A percentile compares a stretch with the other conserved stretches of the same genome.
phyloP scores from a whole-genome alignment of 2,329 filamentous ascomycete species.

The Claviceps spartinae region DNA sequence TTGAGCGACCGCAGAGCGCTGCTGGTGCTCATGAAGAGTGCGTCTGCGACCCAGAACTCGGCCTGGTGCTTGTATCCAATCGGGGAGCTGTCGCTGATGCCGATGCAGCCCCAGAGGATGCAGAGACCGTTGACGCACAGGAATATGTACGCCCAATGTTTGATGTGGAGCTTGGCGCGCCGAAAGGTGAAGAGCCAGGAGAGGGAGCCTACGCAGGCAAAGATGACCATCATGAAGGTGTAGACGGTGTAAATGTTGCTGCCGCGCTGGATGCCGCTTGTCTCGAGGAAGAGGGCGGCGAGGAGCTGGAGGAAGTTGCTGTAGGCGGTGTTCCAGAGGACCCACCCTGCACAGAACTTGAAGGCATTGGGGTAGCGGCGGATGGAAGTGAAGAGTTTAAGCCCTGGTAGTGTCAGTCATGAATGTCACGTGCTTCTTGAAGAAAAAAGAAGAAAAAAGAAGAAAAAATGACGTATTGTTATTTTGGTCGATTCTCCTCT shows the following conservation, averaged over 20 bases:
- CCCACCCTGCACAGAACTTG: slow-evolving; percentile 11
- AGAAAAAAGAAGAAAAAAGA: too few relatives aligned
- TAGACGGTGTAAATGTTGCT: slow-evolving; percentile 10
- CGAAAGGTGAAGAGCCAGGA: slow-evolving; percentile 8
- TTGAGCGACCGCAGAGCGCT: slow-evolving; percentile 11
- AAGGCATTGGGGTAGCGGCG: slow-evolving; percentile 11
- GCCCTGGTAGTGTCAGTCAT: slow-evolving; percentile 3
- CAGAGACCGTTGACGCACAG: slow-evolving; percentile 9
- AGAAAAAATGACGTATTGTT: too few relatives aligned
- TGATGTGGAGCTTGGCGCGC: slow-evolving; percentile 6
- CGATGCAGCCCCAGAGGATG: slow-evolving; percentile 11
- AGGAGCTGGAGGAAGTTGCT: slow-evolving; percentile 9
- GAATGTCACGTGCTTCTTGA: too few relatives aligned
- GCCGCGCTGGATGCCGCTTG: slow-evolving; percentile 8
- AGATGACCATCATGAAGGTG: slow-evolving; percentile 9
- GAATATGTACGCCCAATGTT: slow-evolving; percentile 10
- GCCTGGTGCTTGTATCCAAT: slow-evolving; percentile 11
- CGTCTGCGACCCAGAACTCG: slow-evolving; percentile 9
- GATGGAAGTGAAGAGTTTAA: slow-evolving; percentile 9
- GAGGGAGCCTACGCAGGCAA: slow-evolving; percentile 9
- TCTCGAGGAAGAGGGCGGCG: slow-evolving; percentile 9
- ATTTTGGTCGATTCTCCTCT: too few relatives aligned
- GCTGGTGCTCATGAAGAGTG: slow-evolving; percentile 10
- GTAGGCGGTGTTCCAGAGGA: slow-evolving; percentile 11
- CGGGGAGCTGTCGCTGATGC: slow-evolving; percentile 6